These are phyloP conservation scores for Panus rudis DNA, from an alignment of 768 basidiomycete genomes.

Conservation along the genomic window DNA sequence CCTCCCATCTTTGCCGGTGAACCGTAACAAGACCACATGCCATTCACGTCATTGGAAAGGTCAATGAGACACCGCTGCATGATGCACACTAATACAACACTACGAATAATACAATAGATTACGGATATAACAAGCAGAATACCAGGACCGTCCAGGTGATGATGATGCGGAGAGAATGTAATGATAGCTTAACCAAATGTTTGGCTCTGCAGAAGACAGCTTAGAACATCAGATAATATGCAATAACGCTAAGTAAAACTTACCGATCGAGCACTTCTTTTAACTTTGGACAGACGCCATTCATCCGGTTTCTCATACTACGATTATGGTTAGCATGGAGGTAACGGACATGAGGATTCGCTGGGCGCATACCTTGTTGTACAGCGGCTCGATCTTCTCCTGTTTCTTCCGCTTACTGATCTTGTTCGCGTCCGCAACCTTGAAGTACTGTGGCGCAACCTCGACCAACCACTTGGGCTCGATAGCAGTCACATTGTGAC, in stretches of 20 bases:
- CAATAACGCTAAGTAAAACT: conserved; percentile 3
- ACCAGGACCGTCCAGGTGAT: conserved; percentile 8
- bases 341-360: not conserved
- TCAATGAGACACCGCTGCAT: too few species aligned
- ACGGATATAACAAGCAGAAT: conserved; percentile 10
- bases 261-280: conserved; percentile 76
- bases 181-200: conserved; percentile 63
- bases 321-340: conserved; percentile 5
- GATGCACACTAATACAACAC: not conserved
- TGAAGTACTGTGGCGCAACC: conserved; percentile 98
- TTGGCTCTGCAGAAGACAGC: conserved; percentile 48
- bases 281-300: conserved; percentile 91
- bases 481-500: conserved; percentile 87
- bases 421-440: conserved; percentile 95
- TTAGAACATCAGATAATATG: not conserved
- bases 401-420: conserved; percentile 94
- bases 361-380: conserved; percentile 57
- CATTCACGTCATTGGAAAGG: too few species aligned
- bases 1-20: too few species aligned
- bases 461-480: conserved; percentile 99
- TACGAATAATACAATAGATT: conserved; percentile 12
- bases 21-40: too few species aligned
- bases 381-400: conserved; percentile 95
- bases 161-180: not conserved
- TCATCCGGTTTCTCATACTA: conserved; percentile 87